Conservation (phyloP, 2,329 filamentous ascomycete species). For the Thermothelomyces thermophilus region DNA sequence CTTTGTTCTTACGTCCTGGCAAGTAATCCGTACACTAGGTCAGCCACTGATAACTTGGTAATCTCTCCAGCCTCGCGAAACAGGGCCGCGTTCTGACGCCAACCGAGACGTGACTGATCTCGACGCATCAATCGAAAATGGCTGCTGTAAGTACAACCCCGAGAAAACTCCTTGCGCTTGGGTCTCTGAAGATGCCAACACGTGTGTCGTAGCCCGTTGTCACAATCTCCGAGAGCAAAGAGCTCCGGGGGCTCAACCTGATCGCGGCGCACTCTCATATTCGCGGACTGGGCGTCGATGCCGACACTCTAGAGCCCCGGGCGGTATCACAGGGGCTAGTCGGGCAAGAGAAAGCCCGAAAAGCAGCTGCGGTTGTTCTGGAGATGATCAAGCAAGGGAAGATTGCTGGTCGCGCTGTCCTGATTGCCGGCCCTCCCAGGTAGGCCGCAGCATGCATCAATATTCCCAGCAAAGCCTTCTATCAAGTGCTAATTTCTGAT, state of each 20-base stretch:
- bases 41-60: not conserved
- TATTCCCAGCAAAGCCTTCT: not conserved
- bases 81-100: conserved; percentile 3
- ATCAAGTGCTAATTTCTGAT: conserved; percentile 9
- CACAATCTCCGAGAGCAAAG: conserved; percentile 90
- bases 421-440: conserved; percentile 92
- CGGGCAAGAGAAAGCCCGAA: conserved; percentile 91
- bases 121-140: conserved; percentile 34
- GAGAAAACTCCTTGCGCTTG: too few species aligned
- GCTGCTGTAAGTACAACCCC: conserved; percentile 42
- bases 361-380: conserved; percentile 90
- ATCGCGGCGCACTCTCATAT: conserved; percentile 98
- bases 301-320: conserved; percentile 82
- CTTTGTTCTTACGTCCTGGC: too few species aligned
- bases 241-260: conserved; percentile 92
- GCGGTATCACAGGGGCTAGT: conserved; percentile 84
- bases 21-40: too few species aligned
- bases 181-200: too few species aligned
- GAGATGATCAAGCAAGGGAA: conserved; percentile 99
- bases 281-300: conserved; percentile 86
- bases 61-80: not conserved
- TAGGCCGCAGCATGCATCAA: conserved; percentile 27
- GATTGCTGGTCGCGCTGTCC: conserved; percentile 88
- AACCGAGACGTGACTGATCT: conserved; percentile 2
- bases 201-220: conserved; percentile 44